These are phyloP conservation scores for Laetiporus sulphureus DNA, from an alignment of 1,284 basidiomycete genomes.

Conservation along the genomic window DNA sequence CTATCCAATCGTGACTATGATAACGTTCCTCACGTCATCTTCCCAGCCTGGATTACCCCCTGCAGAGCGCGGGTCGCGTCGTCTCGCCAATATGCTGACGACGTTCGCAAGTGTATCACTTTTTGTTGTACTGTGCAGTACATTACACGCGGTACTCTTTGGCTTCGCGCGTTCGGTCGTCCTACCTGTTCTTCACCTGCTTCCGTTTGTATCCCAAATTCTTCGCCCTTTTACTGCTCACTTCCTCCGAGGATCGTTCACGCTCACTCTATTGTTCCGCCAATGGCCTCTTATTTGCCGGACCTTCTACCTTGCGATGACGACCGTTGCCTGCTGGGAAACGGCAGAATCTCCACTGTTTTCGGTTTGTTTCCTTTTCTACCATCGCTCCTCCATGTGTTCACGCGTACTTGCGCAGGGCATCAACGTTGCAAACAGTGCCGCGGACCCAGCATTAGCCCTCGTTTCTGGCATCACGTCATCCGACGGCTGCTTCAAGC, in stretches of 20 bases:
- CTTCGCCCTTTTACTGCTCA: conserved; percentile 56
- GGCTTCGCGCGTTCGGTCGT: conserved; percentile 33
- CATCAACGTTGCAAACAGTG: conserved; percentile 31
- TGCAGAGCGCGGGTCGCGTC: conserved; percentile 11
- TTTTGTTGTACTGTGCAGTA: conserved; percentile 33
- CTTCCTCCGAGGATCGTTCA: conserved; percentile 53
- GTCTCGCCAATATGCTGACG: conserved; percentile 27
- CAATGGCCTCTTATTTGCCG: conserved; percentile 40
- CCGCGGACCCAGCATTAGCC: conserved; percentile 43
- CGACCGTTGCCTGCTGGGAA: conserved; percentile 54
- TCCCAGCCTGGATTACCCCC: neutral
- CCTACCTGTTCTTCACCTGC: conserved; percentile 44
- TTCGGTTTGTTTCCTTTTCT: conserved; percentile 28
- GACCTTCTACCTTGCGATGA: conserved; percentile 42
- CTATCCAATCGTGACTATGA: neutral
- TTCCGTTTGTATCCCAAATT: conserved; percentile 43
- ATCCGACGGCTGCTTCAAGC: conserved; percentile 40
- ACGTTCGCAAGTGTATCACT: conserved; percentile 32
- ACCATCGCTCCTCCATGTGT: neutral
- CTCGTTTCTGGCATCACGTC: conserved; percentile 57
- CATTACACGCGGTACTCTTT: conserved; percentile 36
- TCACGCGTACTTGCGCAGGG: conserved; percentile 27
- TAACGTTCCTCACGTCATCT: neutral
- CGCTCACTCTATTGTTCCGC: conserved; percentile 39
- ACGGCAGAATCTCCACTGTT: conserved; percentile 54